Conservation (phyloP, 345 rosid genomes). For the Erodium maritimum region DNA sequence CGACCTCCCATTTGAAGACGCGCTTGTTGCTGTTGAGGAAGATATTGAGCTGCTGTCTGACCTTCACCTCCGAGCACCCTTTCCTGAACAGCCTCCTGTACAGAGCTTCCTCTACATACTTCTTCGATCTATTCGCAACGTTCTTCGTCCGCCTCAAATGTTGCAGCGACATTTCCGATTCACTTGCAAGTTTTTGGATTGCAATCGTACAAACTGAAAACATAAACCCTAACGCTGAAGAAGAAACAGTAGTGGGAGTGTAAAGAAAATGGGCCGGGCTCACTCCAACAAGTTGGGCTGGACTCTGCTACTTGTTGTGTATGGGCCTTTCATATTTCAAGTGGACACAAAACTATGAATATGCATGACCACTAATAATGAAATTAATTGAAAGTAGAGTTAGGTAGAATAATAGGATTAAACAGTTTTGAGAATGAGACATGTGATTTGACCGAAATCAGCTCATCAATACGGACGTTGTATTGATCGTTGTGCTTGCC, state of each 20-base stretch:
- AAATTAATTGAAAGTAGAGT: no score
- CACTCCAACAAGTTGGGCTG: no score
- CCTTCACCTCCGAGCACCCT: conserved; percentile 55
- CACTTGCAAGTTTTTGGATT: not conserved
- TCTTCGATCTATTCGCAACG: conserved; percentile 55
- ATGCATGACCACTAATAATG: no score
- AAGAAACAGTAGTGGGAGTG: not conserved
- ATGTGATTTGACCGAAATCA: no score
- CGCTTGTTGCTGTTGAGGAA: conserved; percentile 78
- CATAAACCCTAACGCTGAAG: not conserved
- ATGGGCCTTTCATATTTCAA: no score
- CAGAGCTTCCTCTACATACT: conserved; percentile 80
- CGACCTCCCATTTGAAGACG: conserved; percentile 94
- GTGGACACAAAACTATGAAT: no score
- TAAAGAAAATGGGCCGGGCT: not conserved
- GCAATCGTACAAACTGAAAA: not conserved
- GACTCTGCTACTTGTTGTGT: no score
- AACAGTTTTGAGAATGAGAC: no score
- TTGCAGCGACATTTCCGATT: conserved; percentile 38
- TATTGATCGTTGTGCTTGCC: no score
- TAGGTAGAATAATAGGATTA: no score
- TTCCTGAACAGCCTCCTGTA: conserved; percentile 57
- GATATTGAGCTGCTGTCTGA: conserved; percentile 58
- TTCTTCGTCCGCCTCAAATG: conserved; percentile 56
- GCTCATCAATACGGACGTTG: no score